Conservation (phyloP, 148 eudicot species). For the Camellia sinensis region DNA sequence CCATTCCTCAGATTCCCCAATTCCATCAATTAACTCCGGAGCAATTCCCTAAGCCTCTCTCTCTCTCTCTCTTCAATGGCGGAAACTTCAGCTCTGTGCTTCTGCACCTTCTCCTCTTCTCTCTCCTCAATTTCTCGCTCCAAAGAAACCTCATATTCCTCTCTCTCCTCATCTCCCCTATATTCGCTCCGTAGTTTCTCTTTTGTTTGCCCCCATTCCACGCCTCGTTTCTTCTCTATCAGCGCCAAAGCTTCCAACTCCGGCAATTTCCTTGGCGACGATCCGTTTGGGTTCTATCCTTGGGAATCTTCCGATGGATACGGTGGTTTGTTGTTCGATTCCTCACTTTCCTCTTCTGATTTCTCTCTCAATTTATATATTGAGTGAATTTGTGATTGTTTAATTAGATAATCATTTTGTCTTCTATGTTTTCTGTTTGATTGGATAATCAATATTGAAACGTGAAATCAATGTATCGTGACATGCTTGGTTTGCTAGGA, state of each 20-base stretch:
- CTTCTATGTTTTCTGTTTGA: not conserved
- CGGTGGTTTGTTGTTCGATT: constrained; percentile 20
- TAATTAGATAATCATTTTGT: not conserved
- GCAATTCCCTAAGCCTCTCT: not conserved
- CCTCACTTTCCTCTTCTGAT: not conserved
- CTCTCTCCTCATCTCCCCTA: not conserved
- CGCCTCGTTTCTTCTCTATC: constrained; percentile 24
- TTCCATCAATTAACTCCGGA: not conserved
- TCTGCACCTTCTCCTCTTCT: constrained; percentile 30
- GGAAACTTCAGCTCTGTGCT: constrained; percentile 42
- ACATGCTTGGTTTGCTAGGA: not conserved
- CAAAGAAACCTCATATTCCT: constrained; percentile 19
- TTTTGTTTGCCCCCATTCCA: constrained; percentile 21
- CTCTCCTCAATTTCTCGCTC: constrained; percentile 28
- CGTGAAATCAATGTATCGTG: not conserved
- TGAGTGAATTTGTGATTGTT: too few relatives aligned
- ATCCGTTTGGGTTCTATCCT: constrained; percentile 55
- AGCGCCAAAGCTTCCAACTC: constrained; percentile 36
- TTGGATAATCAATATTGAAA: not conserved
- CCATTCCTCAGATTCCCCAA: not conserved
- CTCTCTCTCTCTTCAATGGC: constrained; percentile 33
- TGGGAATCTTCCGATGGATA: constrained; percentile 54
- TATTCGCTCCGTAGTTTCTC: constrained; percentile 23
- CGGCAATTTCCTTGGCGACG: constrained; percentile 36
- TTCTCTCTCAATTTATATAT: not conserved